These are phyloP conservation scores for Malus hybrid DNA, from an alignment of 331 rosid genomes.

Conservation along the genomic window DNA sequence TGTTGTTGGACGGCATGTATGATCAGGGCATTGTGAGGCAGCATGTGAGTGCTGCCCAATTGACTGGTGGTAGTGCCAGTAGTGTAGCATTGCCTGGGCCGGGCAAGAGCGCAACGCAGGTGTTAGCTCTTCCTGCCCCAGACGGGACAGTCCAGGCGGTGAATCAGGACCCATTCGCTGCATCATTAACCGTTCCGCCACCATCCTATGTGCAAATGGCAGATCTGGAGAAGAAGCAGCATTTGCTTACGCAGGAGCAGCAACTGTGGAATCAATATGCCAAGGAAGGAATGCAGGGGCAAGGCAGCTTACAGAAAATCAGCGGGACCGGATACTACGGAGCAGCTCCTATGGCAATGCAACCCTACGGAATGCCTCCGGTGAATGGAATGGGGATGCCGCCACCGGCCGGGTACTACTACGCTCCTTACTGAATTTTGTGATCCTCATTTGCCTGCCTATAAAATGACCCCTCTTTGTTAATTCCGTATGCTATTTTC, in stretches of 20 bases:
- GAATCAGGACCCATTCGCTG: constrained; percentile 83
- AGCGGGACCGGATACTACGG: constrained; percentile 45
- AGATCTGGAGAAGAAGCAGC: constrained; percentile 94
- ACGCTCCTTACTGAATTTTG: constrained; percentile 57
- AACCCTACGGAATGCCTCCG: constrained; percentile 85
- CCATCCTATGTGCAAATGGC: constrained; percentile 98
- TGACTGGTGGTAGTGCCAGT: constrained; percentile 86
- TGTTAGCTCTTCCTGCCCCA: constrained; percentile 94
- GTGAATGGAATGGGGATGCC: constrained; percentile 51
- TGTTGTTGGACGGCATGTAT: constrained; percentile 85
- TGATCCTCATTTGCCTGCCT: constrained; percentile 26
- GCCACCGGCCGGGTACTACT: constrained; percentile 52
- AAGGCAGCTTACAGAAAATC: constrained; percentile 57
- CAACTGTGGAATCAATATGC: constrained; percentile 79
- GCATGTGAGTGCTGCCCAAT: constrained; percentile 64
- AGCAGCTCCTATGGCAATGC: constrained; percentile 39
- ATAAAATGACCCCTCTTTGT: constrained; percentile 25
- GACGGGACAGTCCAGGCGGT: constrained; percentile 69
- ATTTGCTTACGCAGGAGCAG: constrained; percentile 75
- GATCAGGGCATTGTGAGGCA: constrained; percentile 85
- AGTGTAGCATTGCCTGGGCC: constrained; percentile 78
- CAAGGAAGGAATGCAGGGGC: constrained; percentile 92
- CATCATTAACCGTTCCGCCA: constrained; percentile 69
- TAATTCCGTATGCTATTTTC: constrained; percentile 26
- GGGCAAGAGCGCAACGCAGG: constrained; percentile 52